Evolutionary conservation across 192 early-diverging fungal genomes (phyloP).

Genomic region (Coemansia sp.): DNA sequence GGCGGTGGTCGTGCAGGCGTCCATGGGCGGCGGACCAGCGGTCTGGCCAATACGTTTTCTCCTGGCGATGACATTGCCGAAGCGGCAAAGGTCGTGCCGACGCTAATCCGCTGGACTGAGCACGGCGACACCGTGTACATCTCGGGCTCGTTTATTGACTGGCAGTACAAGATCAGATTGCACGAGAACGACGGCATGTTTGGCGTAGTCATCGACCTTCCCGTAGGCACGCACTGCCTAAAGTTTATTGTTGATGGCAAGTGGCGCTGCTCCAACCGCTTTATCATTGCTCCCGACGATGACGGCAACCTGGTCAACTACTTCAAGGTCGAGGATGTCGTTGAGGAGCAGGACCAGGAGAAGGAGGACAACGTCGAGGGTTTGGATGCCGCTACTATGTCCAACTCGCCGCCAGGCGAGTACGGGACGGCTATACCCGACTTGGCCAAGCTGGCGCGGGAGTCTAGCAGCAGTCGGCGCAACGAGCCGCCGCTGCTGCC

Average conservation of each 20-base stretch:
- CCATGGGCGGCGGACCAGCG: slow-evolving; percentile 6
- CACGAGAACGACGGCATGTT: slow-evolving; percentile 46
- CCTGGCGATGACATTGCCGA: slow-evolving; percentile 14
- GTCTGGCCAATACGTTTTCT: slow-evolving; percentile 18
- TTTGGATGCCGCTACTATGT: slow-evolving; percentile 49
- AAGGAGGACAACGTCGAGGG: slow-evolving; percentile 57
- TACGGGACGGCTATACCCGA: slow-evolving; percentile 66
- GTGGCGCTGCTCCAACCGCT: slow-evolving; percentile 93
- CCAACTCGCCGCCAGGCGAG: slow-evolving; percentile 66
- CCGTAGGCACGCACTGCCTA: slow-evolving; percentile 92
- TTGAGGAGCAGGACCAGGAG: slow-evolving; percentile 38
- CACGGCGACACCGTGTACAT: slow-evolving; percentile 86
- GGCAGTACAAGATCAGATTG: slow-evolving; percentile 92
- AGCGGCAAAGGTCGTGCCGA: slow-evolving; percentile 65
- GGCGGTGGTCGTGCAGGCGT: background rate
- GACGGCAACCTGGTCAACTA: slow-evolving; percentile 98
- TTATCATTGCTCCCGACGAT: slow-evolving; percentile 88
- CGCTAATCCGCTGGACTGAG: slow-evolving; percentile 82
- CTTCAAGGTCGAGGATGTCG: slow-evolving; percentile 80
- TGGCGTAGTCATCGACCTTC: slow-evolving; percentile 71
- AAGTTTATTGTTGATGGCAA: slow-evolving; percentile 99
- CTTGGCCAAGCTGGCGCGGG: slow-evolving; percentile 42
- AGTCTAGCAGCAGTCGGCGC: slow-evolving; percentile 34
- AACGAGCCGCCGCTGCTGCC: slow-evolving; percentile 86
- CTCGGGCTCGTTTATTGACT: slow-evolving; percentile 97